These are phyloP conservation scores for Diplodia mutila DNA, from an alignment of 2,329 filamentous ascomycete genomes.

Conservation along the genomic window DNA sequence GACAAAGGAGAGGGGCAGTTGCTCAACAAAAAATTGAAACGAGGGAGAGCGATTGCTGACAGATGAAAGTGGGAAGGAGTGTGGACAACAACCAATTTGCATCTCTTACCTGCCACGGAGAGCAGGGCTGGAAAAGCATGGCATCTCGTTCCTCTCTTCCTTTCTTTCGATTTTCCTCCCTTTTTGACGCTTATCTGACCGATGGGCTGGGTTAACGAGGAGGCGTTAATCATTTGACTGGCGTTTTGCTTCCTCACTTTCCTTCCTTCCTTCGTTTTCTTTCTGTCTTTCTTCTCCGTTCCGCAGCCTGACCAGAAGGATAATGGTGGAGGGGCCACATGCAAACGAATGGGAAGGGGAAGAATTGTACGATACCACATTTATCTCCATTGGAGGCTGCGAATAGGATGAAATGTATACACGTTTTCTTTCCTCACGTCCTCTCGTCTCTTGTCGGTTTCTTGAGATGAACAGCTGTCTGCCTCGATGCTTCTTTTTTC, in stretches of 20 bases:
- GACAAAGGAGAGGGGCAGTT: background rate
- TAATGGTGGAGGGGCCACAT: background rate
- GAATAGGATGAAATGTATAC: background rate
- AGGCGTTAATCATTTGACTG: background rate
- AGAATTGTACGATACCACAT: background rate
- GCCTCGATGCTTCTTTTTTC: no score
- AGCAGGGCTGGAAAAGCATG: background rate
- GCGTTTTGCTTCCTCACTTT: background rate
- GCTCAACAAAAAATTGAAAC: background rate
- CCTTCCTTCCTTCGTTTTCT: background rate
- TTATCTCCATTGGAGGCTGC: background rate
- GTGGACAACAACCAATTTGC: constrained; percentile 4
- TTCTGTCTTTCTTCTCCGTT: background rate
- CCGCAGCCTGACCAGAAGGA: background rate
- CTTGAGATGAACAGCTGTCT: no score
- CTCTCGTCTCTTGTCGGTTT: no score
- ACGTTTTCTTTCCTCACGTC: background rate
- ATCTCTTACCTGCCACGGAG: background rate
- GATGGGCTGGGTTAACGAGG: background rate
- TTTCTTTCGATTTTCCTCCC: background rate
- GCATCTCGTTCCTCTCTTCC: background rate
- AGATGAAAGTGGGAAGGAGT: background rate
- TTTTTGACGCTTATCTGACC: background rate
- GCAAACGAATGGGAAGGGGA: background rate
- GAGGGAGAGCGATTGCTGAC: background rate